A percentile compares a stretch with the other conserved stretches of the same genome.
These are phyloP conservation scores for Vaccinium macrocarpon DNA, from an alignment of 148 eudicot species.

Conservation along the genomic window DNA sequence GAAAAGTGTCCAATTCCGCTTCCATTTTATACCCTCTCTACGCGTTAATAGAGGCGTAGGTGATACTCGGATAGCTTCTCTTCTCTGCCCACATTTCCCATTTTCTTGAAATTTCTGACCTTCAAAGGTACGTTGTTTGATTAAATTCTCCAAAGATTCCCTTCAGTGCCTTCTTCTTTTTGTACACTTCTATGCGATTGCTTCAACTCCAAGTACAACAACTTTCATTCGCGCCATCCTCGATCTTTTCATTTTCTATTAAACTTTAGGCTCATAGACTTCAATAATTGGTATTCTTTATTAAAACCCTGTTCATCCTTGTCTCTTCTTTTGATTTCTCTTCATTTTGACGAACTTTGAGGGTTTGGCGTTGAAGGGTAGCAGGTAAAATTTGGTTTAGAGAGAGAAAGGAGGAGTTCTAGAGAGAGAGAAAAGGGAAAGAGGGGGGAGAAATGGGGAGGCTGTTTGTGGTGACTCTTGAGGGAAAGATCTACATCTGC, in stretches of 20 bases:
- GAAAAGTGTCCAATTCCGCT: neutral
- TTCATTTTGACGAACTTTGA: neutral
- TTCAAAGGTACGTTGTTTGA: neutral
- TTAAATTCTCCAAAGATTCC: neutral
- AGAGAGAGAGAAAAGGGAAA: conserved; percentile 3
- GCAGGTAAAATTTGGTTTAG: neutral
- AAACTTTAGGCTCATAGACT: neutral
- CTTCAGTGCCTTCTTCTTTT: neutral
- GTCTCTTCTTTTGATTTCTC: neutral
- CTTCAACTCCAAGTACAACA: neutral
- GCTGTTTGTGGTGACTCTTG: conserved; percentile 59
- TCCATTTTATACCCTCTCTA: neutral
- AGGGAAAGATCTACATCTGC: conserved; percentile 80
- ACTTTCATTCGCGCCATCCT: neutral
- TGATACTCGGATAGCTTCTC: neutral
- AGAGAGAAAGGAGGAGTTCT: conserved; percentile 10
- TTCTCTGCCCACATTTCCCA: neutral
- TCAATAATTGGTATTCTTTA: neutral
- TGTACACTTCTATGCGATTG: neutral
- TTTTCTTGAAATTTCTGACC: neutral
- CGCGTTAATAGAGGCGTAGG: neutral
- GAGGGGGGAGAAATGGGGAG: conserved; percentile 49
- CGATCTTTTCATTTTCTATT: neutral
- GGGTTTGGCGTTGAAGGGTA: neutral
- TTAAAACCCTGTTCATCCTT: neutral